These are phyloP conservation scores for Leccinellum albellum DNA, from an alignment of 768 basidiomycete genomes.

Conservation along the genomic window DNA sequence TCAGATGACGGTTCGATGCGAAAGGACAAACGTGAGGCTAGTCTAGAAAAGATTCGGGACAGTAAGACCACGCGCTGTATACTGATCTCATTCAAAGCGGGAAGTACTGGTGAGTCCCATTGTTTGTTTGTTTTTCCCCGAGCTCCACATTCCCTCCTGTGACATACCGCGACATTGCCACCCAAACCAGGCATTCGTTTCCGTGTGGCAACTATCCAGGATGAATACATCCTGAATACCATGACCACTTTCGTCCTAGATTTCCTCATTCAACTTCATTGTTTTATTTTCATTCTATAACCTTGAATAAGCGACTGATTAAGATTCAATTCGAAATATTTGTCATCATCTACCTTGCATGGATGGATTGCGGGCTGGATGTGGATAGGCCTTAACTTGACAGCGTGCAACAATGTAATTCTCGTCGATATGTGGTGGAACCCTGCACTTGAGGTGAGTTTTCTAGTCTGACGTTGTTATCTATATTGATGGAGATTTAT, in stretches of 20 bases:
- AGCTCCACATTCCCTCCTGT: neutral
- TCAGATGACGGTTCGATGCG: conserved; percentile 89
- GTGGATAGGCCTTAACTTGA: conserved; percentile 74
- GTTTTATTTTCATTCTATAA: neutral
- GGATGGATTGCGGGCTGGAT: neutral
- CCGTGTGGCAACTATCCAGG: neutral
- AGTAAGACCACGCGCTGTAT: conserved; percentile 65
- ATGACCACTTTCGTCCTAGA: neutral
- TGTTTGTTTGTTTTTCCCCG: neutral
- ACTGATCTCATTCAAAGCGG: conserved; percentile 94
- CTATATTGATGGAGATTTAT: conserved; percentile 7
- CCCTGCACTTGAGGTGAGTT: conserved; percentile 72
- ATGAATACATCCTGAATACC: neutral
- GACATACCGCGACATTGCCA: neutral
- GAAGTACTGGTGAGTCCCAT: conserved; percentile 69
- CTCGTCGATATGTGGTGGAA: conserved; percentile 96
- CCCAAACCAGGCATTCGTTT: neutral
- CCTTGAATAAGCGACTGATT: conserved; percentile 13
- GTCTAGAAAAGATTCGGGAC: conserved; percentile 68
- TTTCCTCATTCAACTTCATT: neutral
- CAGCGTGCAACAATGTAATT: conserved; percentile 92
- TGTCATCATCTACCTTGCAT: neutral
- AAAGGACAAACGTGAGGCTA: conserved; percentile 68
- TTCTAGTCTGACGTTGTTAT: neutral
- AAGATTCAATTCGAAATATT: conserved; percentile 1